These are phyloP conservation scores for Phycomyces blakesleeanus DNA, from an alignment of 192 early-diverging fungal species.

Conservation along the genomic window DNA sequence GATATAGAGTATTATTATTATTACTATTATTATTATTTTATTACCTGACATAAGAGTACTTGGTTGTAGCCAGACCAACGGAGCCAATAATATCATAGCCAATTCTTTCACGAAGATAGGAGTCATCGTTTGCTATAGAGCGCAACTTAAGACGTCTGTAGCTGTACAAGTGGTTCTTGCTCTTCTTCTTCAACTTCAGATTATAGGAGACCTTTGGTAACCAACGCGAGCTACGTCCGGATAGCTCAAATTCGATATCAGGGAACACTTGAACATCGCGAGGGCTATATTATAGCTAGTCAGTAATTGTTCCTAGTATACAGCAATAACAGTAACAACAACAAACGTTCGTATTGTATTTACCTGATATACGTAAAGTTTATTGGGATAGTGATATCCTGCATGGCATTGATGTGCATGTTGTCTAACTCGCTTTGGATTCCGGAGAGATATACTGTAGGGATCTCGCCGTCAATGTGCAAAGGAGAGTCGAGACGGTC, in stretches of 20 bases:
- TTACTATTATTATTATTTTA: no score
- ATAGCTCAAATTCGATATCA: constrained; percentile 4
- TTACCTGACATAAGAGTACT: constrained; percentile 21
- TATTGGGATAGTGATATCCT: neutral
- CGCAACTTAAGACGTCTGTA: constrained; percentile 22
- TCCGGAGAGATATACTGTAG: constrained; percentile 13
- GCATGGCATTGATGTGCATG: constrained; percentile 3
- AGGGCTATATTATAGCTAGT: neutral
- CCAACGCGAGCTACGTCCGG: constrained; percentile 24
- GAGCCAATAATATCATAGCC: constrained; percentile 16
- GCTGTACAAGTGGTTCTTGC: constrained; percentile 9
- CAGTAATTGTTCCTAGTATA: neutral
- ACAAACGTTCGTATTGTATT: neutral
- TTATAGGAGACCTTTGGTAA: constrained; percentile 27
- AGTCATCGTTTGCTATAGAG: constrained; percentile 21
- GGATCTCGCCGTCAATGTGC: constrained; percentile 23
- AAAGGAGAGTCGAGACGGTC: constrained; percentile 22
- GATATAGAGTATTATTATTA: no score
- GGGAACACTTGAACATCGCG: constrained; percentile 1
- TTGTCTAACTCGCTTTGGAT: constrained; percentile 8
- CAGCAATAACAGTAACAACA: no score
- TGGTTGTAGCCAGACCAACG: constrained; percentile 10
- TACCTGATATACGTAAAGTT: constrained; percentile 24
- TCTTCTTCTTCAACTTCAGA: constrained; percentile 21
- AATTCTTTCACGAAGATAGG: constrained; percentile 29